These are phyloP conservation scores for Saprolegnia parasitica DNA, from an alignment of 352 stramenopile genomes.

Conservation along the genomic window DNA sequence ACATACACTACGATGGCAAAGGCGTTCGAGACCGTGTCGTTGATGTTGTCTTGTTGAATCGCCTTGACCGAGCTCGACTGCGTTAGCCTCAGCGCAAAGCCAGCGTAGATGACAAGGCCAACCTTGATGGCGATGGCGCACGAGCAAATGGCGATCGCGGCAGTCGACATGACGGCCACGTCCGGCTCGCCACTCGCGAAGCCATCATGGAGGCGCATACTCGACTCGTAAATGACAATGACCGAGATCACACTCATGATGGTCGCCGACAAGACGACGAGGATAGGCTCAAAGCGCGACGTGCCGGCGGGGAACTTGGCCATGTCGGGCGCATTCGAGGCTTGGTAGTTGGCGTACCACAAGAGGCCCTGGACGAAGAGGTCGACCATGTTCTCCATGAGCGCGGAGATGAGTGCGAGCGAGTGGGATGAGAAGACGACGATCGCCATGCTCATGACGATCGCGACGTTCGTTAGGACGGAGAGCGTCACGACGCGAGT, in stretches of 20 bases:
- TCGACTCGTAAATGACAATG: conserved; percentile 65
- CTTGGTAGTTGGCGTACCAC: conserved; percentile 83
- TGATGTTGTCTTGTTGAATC: conserved; percentile 91
- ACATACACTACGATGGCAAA: conserved; percentile 80
- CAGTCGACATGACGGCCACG: conserved; percentile 37
- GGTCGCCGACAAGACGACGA: conserved; percentile 87
- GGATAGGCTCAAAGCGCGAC: conserved; percentile 87
- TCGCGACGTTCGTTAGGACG: conserved; percentile 54
- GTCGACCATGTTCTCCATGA: conserved; percentile 91
- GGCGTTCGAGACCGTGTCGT: conserved; percentile 90
- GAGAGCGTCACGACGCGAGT: conserved; percentile 51
- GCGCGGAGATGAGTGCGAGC: conserved; percentile 85
- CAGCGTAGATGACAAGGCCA: conserved; percentile 56
- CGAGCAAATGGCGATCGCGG: conserved; percentile 33
- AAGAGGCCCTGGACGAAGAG: conserved; percentile 88
- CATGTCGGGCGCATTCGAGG: conserved; percentile 63
- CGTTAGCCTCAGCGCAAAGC: conserved; percentile 49
- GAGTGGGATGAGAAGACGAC: conserved; percentile 74
- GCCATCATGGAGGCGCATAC: conserved; percentile 34
- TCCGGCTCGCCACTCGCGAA: conserved; percentile 47
- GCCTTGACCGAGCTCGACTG: conserved; percentile 48
- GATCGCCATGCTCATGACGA: conserved; percentile 63
- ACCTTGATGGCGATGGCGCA: conserved; percentile 62
- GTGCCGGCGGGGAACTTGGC: conserved; percentile 91
- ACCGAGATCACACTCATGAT: conserved; percentile 91